These are phyloP conservation scores for Oropetium thomaeum DNA, from an alignment of 176 grass and related monocot genomes.

Conservation along the genomic window DNA sequence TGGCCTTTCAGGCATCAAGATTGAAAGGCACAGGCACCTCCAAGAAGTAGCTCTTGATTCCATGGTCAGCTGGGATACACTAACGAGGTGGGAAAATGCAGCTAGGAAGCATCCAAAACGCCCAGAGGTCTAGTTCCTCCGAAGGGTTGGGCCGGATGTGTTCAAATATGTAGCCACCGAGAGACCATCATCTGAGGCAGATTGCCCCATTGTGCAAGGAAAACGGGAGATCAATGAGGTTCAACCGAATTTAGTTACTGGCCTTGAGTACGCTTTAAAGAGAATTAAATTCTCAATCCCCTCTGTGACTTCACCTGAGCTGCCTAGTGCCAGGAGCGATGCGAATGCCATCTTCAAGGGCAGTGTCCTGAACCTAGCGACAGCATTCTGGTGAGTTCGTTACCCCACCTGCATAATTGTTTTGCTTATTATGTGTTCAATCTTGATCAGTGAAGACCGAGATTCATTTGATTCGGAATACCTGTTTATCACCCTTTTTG, in stretches of 20 bases:
- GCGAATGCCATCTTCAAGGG: too few relatives aligned
- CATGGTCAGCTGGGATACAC: neutral
- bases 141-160: neutral
- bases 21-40: neutral
- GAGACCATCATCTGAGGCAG: neutral
- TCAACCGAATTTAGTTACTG: neutral
- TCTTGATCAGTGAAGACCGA: too few relatives aligned
- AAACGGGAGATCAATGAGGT: neutral
- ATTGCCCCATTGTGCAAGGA: neutral
- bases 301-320: too few relatives aligned
- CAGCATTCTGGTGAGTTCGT: too few relatives aligned
- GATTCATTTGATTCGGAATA: too few relatives aligned
- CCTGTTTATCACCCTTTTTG: too few relatives aligned
- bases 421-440: too few relatives aligned
- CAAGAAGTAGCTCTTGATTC: slow-evolving; percentile 18
- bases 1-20: neutral
- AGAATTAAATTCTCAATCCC: too few relatives aligned
- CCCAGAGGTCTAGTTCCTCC: neutral
- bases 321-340: too few relatives aligned
- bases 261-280: too few relatives aligned
- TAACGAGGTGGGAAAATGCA: neutral
- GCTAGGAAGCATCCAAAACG: slow-evolving; percentile 13
- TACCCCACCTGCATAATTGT: too few relatives aligned
- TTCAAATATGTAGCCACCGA: neutral
- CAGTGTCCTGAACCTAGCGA: too few relatives aligned